These are phyloP conservation scores for Ogataea paraovalis DNA, from an alignment of 805 yeast genomes.

Conservation along the genomic window DNA sequence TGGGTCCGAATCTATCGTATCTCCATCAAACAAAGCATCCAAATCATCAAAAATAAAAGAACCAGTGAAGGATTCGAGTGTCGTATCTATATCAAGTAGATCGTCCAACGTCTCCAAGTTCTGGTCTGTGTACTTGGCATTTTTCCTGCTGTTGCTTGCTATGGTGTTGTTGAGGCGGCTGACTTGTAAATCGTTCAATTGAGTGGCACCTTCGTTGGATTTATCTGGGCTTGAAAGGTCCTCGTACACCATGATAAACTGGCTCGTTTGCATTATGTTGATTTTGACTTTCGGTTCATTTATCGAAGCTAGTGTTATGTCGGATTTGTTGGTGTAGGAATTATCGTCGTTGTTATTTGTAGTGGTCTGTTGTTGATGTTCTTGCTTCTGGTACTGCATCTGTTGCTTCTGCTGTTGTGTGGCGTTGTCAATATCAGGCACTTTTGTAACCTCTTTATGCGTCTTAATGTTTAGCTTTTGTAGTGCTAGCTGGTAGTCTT, in stretches of 20 bases:
- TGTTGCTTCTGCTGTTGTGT: neutral
- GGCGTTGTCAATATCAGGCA: neutral
- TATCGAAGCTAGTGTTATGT: neutral
- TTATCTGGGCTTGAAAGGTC: neutral
- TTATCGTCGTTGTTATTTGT: neutral
- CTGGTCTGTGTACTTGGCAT: too few relatives aligned
- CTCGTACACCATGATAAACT: neutral
- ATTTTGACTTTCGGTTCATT: neutral
- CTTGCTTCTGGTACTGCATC: neutral
- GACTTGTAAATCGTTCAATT: neutral
- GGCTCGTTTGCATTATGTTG: neutral
- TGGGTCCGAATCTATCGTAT: neutral
- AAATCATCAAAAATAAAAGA: constrained; percentile 8
- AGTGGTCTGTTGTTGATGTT: neutral
- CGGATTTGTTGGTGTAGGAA: neutral
- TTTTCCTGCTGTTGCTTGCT: neutral
- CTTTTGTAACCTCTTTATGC: neutral
- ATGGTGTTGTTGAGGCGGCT: neutral
- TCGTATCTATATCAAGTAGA: too few relatives aligned
- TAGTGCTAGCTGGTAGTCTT: constrained; percentile 21
- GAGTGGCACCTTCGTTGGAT: neutral
- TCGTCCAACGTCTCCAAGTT: too few relatives aligned
- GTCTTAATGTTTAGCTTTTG: constrained; percentile 6
- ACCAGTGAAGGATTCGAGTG: constrained; percentile 2
- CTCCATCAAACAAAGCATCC: constrained; percentile 10